Base-by-base conservation (phyloP, 225 moss, liverwort and hornwort genomes). In the Pseudoscleropodium purum region DNA sequence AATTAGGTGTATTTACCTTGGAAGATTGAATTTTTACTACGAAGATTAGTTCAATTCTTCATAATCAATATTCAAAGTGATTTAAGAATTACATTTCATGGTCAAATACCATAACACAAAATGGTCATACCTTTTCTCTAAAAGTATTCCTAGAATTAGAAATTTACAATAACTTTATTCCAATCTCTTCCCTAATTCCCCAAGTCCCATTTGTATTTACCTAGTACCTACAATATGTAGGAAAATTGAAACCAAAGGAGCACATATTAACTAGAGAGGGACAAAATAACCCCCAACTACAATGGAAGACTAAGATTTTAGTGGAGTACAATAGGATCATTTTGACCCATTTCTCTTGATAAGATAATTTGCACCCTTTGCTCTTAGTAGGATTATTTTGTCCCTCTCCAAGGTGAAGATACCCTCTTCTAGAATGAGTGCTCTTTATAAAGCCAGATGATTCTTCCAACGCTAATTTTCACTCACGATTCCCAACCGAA, bases 151-250 rank as follows among this genome's bases (percentile, higher is more conserved):
- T 49, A 33, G 4, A 75, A 49, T 31, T 2, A 15, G 6, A 36
- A 16, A 25, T 8, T 34, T 76, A 14, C 8, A 34, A 36, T 76
- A 20, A 30, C 52, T 78, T 54, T 15, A 1, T 0, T 6, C 33
- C 11, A 51, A 13, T 7, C 5, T 20, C 51, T 51, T 51, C 2
- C 2, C 19, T 7, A 75, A 0, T 49, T 75, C 2, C 2, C 18
- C 3, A 12, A 13, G 33, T 19, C 17, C 2, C 11, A 2, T 51
- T 1, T 1, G 2, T 43, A 1, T 11, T 7, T 75, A 49, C 20
- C 18, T 18, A 33, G 11, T 51, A 33, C 13, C 20, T 49, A 13
- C 2, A 11, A 4, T 59, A 51, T 51, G 51, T 9, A 13, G 7
- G 6, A 2, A 51, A 51, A 51, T 21, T 34, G 3, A 34, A 51